Base-by-base conservation (phyloP, 106 monocot species). In the Platanthera guangdongensis region DNA sequence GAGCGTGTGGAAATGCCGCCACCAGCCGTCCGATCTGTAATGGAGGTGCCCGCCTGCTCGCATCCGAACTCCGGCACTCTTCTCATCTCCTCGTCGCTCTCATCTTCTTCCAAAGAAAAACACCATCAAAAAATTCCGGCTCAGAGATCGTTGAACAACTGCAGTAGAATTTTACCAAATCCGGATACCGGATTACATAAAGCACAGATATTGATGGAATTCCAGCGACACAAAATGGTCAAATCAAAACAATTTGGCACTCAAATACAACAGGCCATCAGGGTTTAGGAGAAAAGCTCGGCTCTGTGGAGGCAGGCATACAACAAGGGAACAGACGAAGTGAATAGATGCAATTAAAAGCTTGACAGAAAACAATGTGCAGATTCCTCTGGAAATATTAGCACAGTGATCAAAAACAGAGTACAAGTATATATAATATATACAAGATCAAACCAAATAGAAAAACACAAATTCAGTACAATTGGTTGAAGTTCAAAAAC, bases 31-130 rank as follows among this genome's bases (percentile, higher is more conserved):
- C 73, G 63, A 51, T 87, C 87, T 28, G 88, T 87, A 6, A 79
- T 78, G 4, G 86, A 86, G 18, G 86, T 65, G 19, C 88, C 87
- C 21, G 76, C 78, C 51, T 47, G 69, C 73, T 81, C 85, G 12
- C 81, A 81, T 14, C 90, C 84, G n/a, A 86, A 85, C 53, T 90
- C 93, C 51, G 93, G 93, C 77, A 94, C 93, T 71, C 88, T 81
- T 68, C 88, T 57, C 30, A 94, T 83, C 80, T 90, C 93, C 54
- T 94, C 93, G 77, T 94, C 93, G 78, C 93, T 90, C 84, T 94
- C 90, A 50, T 72, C 62, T 30, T 86, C 93, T 90, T 13, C 5
- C 10, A 15, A 53, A 51, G 30, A 69, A 25, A 18, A 8, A 47
- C 47, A 50, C 1, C 28, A 78, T 13, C 73, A 14, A 51, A 75